These are phyloP conservation scores for Aspergillus clavatus DNA, from an alignment of 2,329 filamentous ascomycete species.

Conservation along the genomic window DNA sequence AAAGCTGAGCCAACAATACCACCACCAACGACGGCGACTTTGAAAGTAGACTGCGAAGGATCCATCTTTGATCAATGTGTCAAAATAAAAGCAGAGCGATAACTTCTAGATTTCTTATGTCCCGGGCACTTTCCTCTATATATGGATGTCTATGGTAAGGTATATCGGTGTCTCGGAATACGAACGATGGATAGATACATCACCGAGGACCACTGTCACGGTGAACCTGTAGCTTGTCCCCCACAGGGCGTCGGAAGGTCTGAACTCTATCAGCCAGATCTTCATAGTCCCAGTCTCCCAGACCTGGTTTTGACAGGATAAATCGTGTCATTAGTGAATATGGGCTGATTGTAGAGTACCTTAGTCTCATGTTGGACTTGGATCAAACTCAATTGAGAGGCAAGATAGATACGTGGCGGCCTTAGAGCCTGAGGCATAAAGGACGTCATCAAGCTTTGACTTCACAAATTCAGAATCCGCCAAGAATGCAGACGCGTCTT, in stretches of 20 bases:
- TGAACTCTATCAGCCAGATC: neutral
- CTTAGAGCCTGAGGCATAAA: neutral
- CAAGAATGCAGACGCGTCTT: neutral
- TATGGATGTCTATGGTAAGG: neutral
- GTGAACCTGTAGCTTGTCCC: too few species aligned
- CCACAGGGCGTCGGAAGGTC: too few species aligned
- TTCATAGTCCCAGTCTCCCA: neutral
- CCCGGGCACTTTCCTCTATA: neutral
- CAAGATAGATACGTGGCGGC: neutral
- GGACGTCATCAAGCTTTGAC: neutral
- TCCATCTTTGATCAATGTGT: neutral
- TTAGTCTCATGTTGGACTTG: neutral
- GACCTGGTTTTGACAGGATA: neutral
- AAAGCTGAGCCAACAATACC: constrained; percentile 35
- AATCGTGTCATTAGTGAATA: neutral
- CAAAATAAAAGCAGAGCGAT: neutral
- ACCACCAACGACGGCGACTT: constrained; percentile 25
- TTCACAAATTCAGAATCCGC: neutral
- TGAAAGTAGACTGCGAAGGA: constrained; percentile 1
- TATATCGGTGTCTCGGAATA: neutral
- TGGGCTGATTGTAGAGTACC: neutral
- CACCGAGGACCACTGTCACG: neutral
- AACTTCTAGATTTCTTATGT: neutral
- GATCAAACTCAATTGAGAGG: neutral
- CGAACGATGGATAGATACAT: neutral